A percentile compares a stretch with the other conserved stretches of the same genome.
Conservation (phyloP, 768 basidiomycete genomes). For the Phaffia australis region DNA sequence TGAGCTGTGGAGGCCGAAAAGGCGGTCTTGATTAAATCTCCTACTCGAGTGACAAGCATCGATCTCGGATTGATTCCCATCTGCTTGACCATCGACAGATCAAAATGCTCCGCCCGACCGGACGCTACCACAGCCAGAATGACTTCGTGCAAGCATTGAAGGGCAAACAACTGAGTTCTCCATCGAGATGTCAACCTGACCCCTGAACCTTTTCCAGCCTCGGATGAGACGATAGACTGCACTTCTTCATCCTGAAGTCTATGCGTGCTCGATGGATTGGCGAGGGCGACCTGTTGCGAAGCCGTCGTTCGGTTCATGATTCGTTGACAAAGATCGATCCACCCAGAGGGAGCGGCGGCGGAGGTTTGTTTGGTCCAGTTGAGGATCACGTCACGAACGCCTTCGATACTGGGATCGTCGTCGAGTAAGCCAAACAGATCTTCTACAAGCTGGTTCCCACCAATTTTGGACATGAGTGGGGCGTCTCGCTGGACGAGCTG, state of each 20-base stretch:
- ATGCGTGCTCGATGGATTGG: constrained; percentile 40
- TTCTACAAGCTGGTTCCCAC: constrained; percentile 86
- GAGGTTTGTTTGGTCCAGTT: constrained; percentile 95
- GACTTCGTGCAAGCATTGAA: constrained; percentile 83
- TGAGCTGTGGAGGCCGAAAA: constrained; percentile 95
- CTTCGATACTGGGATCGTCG: constrained; percentile 84
- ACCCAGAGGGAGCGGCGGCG: constrained; percentile 81
- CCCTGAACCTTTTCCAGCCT: constrained; percentile 4
- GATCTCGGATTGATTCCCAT: constrained; percentile 38
- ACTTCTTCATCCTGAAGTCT: constrained; percentile 77
- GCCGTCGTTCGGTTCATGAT: constrained; percentile 93
- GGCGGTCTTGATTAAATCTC: constrained; percentile 93
- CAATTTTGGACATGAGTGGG: constrained; percentile 75
- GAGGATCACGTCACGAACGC: constrained; percentile 80
- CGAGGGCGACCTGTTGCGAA: constrained; percentile 50
- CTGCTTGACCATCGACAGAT: constrained; percentile 53
- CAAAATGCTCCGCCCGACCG: constrained; percentile 71
- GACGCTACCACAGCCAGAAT: constrained; percentile 62
- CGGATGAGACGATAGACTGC: constrained; percentile 55
- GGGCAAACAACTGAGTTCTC: constrained; percentile 90
- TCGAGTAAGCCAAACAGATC: constrained; percentile 92
- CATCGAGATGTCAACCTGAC: constrained; percentile 54
- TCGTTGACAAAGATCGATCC: constrained; percentile 94
- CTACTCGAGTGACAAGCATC: constrained; percentile 70
- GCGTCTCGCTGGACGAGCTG: constrained; percentile 96